phyloP scores from a whole-genome alignment of 2,329 filamentous ascomycete genomes.

The Ophiosphaerella herpotricha region DNA sequence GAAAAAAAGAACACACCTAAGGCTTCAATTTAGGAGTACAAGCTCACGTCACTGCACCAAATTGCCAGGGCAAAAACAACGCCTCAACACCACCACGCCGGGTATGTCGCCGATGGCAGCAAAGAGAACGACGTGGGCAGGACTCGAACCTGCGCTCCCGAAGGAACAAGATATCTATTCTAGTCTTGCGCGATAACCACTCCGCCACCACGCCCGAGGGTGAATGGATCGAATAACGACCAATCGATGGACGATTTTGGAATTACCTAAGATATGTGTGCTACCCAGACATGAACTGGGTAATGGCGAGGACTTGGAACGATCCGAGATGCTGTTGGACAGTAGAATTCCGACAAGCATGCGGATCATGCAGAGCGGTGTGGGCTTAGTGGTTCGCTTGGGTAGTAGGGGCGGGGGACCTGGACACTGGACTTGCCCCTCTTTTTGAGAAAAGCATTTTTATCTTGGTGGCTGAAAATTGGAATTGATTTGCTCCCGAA shows the following conservation, averaged over 20 bases:
- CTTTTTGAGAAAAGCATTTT: too few species aligned
- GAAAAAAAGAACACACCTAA: neutral
- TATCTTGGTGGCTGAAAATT: too few species aligned
- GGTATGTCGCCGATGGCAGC: too few species aligned
- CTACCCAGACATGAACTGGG: too few species aligned
- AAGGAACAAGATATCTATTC: slow-evolving; percentile 49
- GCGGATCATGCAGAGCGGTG: neutral
- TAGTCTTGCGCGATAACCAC: slow-evolving; percentile 49
- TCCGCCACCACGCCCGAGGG: slow-evolving; percentile 41
- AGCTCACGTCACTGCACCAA: neutral
- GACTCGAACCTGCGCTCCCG: slow-evolving; percentile 48
- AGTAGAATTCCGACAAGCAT: slow-evolving; percentile 11
- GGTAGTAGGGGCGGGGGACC: slow-evolving; percentile 1
- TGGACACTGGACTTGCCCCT: neutral
- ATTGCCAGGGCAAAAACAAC: neutral
- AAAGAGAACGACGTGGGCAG: slow-evolving; percentile 40
- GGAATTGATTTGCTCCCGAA: too few species aligned
- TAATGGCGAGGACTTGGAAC: neutral
- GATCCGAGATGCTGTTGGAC: neutral
- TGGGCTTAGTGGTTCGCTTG: slow-evolving; percentile 1
- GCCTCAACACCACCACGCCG: too few species aligned
- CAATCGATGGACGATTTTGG: neutral
- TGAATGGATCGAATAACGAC: neutral
- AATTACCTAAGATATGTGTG: neutral
- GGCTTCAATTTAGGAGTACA: neutral